Percentiles rank a stretch among this genome's conserved stretches.
These are phyloP conservation scores for Suhomyces canberraensis DNA, from an alignment of 805 yeast genomes.

Conservation along the genomic window DNA sequence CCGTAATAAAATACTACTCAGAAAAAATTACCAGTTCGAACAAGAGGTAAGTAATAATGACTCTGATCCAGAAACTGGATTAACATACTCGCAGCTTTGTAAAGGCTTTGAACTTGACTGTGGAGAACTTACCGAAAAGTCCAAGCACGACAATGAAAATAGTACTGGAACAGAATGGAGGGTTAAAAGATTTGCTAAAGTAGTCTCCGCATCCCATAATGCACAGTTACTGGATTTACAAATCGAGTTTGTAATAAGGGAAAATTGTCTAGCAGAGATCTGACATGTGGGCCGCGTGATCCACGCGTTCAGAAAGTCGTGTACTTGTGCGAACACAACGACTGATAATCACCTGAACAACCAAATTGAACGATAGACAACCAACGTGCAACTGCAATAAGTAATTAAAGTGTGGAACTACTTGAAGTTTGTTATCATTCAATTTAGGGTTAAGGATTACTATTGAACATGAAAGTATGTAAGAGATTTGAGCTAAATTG, in stretches of 20 bases:
- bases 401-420: no score
- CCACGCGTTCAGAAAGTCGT: constrained; percentile 1
- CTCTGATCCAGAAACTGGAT: constrained; percentile 15
- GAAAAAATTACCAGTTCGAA: constrained; percentile 24
- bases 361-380: constrained; percentile 1
- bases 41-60: background rate
- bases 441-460: no score
- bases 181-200: constrained; percentile 23
- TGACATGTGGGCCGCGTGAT: background rate
- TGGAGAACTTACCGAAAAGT: background rate
- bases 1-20: constrained; percentile 21
- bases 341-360: constrained; percentile 16
- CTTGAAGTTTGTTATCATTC: no score
- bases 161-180: constrained; percentile 22
- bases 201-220: constrained; percentile 14
- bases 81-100: constrained; percentile 11
- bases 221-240: constrained; percentile 6
- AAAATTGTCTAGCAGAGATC: constrained; percentile 15
- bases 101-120: constrained; percentile 11
- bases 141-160: background rate
- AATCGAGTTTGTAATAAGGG: constrained; percentile 16
- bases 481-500: background rate
- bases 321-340: constrained; percentile 4
- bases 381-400: background rate
- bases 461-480: no score